Evolutionary conservation across 345 rosid genomes (phyloP).

Genomic region (Mangifera indica): DNA sequence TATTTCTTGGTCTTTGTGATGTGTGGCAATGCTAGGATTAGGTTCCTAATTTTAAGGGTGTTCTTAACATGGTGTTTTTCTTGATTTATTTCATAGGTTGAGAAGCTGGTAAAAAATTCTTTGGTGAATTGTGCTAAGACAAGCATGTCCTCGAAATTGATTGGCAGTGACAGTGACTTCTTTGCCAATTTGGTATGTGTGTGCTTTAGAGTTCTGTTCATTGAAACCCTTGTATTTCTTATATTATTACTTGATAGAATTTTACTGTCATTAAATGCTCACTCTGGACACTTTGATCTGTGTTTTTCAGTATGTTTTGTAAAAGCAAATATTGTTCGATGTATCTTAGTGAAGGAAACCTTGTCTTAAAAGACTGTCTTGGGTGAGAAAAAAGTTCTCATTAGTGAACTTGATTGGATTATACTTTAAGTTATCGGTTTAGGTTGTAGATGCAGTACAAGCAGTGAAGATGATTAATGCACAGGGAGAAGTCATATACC

Average conservation of each 20-base stretch:
- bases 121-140: slow-evolving; percentile 93
- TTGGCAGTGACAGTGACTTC: slow-evolving; percentile 86
- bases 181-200: slow-evolving; percentile 81
- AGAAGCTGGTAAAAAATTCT: slow-evolving; percentile 91
- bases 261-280: background rate
- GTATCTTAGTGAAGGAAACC: too few species aligned
- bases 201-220: background rate
- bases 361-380: too few species aligned
- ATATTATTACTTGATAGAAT: background rate
- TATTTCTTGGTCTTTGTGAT: background rate
- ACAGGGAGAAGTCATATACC: slow-evolving; percentile 88
- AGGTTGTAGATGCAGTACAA: slow-evolving; percentile 90
- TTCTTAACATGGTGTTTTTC: background rate
- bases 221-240: background rate
- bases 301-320: background rate
- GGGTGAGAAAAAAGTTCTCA: background rate
- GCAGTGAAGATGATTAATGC: slow-evolving; percentile 86
- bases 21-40: background rate
- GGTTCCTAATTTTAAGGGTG: background rate
- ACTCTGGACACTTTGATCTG: background rate
- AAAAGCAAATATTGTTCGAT: too few species aligned
- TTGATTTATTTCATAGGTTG: slow-evolving; percentile 51
- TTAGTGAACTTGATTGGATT: background rate
- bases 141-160: slow-evolving; percentile 97
- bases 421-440: background rate